Evolutionary conservation across 2,329 filamentous ascomycete genomes (phyloP), one percentile per base, ranked within the genome.

Genomic region (Epichloe gansuensis): DNA sequence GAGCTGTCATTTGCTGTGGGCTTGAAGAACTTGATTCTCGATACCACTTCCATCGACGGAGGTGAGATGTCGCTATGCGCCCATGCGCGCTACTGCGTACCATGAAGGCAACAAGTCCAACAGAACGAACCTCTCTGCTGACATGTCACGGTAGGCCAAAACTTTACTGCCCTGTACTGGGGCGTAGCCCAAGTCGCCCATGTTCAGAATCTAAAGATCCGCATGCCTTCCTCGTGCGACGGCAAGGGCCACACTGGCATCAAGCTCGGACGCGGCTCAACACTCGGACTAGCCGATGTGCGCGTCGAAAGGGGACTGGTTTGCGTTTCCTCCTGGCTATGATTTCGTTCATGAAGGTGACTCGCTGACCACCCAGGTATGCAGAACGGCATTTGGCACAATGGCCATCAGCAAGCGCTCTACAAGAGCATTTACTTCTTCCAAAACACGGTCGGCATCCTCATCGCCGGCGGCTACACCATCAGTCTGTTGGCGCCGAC

Each of bases 361-460:
- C 13, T 13, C 35, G 9, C 36, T 44, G 35, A 47, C 13, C n/a
- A 25, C 50, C 51, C 17, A 35, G 45, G 5, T n/a, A 15, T n/a
- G 31, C 67, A 68, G 65, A 70, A 70, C 43, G 70, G 70, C 40
- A 69, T 73, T 55, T 68, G 64, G 64, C 64, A 71, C 48, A 58
- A 71, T 53, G 67, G 68, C 4, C 70, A 73, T 51, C 70, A 73
- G 53, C 71, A 73, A 51, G 69, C 68, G 1, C 57, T 69, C 1
- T 72, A 68, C 57, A 73, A 73, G 60, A 64, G 63, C 54, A 69
- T 74, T 27, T 66, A 70, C 57, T 72, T 73, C 52, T 71, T 60
- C 56, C 62, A 70, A 36, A 72, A 71, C 55, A 69, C 65, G 0
- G 59, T 71, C 5, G 71, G 59, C 21, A 56, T 63, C 53, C 55